Evolutionary conservation across 139 green algal species (phyloP).

Genomic region (Axilococcus clingmanii): DNA sequence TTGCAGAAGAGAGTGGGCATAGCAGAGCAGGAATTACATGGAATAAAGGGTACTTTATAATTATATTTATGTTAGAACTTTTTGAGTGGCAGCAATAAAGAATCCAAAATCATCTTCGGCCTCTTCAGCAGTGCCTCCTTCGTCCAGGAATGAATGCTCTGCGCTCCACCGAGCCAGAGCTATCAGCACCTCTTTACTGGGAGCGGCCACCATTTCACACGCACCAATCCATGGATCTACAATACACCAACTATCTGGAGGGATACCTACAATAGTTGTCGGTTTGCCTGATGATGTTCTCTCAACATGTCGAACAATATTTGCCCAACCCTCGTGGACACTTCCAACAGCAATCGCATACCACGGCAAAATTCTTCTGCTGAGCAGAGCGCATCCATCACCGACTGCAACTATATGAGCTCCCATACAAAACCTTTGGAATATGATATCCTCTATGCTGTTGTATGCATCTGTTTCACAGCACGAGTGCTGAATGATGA

Average conservation of each 20-base stretch:
- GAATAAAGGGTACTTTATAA: background rate
- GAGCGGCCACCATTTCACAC: constrained; percentile 19
- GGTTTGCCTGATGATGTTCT: background rate
- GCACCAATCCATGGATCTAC: constrained; percentile 5
- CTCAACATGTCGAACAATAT: background rate
- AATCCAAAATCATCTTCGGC: constrained; percentile 19
- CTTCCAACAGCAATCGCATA: constrained; percentile 13
- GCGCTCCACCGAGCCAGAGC: background rate
- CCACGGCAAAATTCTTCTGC: constrained; percentile 16
- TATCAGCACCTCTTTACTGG: constrained; percentile 10
- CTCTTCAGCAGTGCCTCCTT: constrained; percentile 3
- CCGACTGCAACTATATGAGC: background rate
- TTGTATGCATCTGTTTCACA: constrained; percentile 10
- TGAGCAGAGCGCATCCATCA: background rate
- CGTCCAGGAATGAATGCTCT: background rate
- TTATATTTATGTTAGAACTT: background rate
- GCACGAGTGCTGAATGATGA: background rate
- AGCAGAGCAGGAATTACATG: background rate
- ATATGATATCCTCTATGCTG: constrained; percentile 5
- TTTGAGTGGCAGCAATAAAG: constrained; percentile 2
- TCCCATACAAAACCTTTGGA: background rate
- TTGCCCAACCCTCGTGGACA: constrained; percentile 4
- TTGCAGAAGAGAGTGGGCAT: background rate
- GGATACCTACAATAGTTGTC: constrained; percentile 4
- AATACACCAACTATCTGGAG: constrained; percentile 1